A percentile compares a stretch with the other conserved stretches of the same genome.
Evolutionary conservation across 2,329 filamentous ascomycete species (phyloP).

Genomic region (Penicillium brevicompactum): DNA sequence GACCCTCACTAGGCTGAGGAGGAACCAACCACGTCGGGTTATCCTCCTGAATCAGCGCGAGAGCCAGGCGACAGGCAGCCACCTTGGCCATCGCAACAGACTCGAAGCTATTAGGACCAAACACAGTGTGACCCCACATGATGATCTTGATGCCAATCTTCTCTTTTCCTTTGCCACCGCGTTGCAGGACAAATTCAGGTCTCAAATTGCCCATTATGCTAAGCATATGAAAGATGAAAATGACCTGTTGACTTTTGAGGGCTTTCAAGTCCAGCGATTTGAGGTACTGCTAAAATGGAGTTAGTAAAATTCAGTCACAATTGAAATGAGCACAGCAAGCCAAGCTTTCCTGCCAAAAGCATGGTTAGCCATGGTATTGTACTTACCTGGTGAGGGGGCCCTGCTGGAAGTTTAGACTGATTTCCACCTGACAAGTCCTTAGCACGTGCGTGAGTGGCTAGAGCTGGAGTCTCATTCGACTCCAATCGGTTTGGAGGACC

Average conservation of each 20-base stretch:
- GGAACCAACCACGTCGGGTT: conserved; percentile 32
- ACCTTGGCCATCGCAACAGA: conserved; percentile 25
- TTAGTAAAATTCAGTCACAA: neutral
- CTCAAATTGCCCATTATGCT: conserved; percentile 25
- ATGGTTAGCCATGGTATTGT: neutral
- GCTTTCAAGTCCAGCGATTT: conserved; percentile 7
- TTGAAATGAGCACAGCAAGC: neutral
- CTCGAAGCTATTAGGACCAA: conserved; percentile 9
- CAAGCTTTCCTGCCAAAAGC: neutral
- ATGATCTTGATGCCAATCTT: conserved; percentile 27
- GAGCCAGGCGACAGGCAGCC: conserved; percentile 29
- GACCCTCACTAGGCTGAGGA: conserved; percentile 23
- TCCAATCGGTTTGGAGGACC: no score
- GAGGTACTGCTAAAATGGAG: conserved; percentile 3
- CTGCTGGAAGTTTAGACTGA: neutral
- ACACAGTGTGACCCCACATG: conserved; percentile 32
- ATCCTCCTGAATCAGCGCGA: conserved; percentile 25
- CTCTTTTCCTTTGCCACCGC: conserved; percentile 11
- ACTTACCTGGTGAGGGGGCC: neutral
- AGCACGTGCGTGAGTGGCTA: neutral
- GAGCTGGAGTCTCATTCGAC: neutral
- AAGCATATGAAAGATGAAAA: conserved; percentile 39
- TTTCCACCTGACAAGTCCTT: neutral
- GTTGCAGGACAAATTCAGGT: conserved; percentile 28
- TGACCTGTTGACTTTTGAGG: conserved; percentile 19